Conservation (phyloP, 805 yeast species). For the Teunomyces funiuensis region DNA sequence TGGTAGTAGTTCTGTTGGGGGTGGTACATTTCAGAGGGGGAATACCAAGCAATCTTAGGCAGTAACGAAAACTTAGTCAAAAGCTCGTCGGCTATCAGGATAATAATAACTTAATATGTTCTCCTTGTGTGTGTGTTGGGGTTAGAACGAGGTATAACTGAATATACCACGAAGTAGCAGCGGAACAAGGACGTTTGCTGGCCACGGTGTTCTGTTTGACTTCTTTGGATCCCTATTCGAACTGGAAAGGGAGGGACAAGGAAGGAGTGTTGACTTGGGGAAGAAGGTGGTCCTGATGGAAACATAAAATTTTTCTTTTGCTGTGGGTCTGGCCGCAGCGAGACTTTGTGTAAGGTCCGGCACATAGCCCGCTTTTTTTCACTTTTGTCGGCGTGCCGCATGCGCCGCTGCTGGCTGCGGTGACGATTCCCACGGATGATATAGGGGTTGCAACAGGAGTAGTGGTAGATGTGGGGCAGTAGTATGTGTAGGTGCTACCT, state of each 20-base stretch:
- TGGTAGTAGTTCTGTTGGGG: constrained; percentile 15
- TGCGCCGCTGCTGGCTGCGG: too few relatives aligned
- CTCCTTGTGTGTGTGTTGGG: neutral
- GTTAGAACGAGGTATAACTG: constrained; percentile 3
- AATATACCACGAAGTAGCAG: constrained; percentile 2
- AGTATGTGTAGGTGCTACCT: too few relatives aligned
- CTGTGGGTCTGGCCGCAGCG: neutral
- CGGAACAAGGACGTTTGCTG: neutral
- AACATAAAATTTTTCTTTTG: constrained; percentile 4
- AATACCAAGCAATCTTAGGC: too few relatives aligned
- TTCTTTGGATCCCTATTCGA: constrained; percentile 1
- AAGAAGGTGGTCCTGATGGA: neutral
- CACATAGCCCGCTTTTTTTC: neutral
- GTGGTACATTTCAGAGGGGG: constrained; percentile 15
- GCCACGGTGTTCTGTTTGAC: constrained; percentile 3
- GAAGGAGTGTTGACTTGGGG: constrained; percentile 4
- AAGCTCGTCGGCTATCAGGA: constrained; percentile 28
- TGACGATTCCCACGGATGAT: too few relatives aligned
- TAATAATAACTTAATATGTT: constrained; percentile 6
- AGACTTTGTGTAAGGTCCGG: constrained; percentile 3
- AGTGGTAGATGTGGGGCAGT: too few relatives aligned
- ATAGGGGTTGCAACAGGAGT: too few relatives aligned
- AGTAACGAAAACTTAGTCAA: constrained; percentile 40
- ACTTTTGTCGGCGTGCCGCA: too few relatives aligned
- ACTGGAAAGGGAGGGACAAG: constrained; percentile 1